Conservation (phyloP, 163 green algal genomes). For the Trebouxia gelatinosa region DNA sequence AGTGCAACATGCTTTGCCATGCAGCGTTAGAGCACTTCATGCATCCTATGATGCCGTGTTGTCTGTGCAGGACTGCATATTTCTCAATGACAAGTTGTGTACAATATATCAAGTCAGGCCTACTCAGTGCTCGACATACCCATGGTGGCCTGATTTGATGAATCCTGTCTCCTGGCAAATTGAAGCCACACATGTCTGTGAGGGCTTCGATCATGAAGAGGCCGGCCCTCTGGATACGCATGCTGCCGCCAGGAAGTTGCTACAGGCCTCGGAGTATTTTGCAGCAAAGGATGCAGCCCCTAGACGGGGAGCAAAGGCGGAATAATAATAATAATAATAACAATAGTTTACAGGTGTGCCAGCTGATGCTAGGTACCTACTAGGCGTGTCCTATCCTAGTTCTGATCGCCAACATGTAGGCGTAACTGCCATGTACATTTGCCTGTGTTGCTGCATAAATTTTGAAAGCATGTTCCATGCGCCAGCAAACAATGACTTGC, state of each 20-base stretch:
- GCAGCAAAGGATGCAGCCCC: too few relatives aligned
- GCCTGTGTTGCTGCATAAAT: too few relatives aligned
- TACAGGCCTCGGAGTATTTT: constrained; percentile 30
- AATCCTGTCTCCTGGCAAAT: constrained; percentile 46
- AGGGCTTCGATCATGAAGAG: constrained; percentile 68
- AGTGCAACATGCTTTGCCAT: too few relatives aligned
- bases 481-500: too few relatives aligned
- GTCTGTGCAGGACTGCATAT: constrained; percentile 51
- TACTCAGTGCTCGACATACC: constrained; percentile 54
- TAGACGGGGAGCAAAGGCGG: too few relatives aligned
- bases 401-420: too few relatives aligned
- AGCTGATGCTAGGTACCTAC: too few relatives aligned
- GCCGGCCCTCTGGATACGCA: constrained; percentile 46
- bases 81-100: constrained; percentile 59
- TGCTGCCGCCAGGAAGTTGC: constrained; percentile 48
- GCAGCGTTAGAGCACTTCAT: constrained; percentile 37
- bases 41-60: constrained; percentile 21
- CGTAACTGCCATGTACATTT: too few relatives aligned
- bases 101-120: constrained; percentile 56
- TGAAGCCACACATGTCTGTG: constrained; percentile 55
- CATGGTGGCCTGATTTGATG: constrained; percentile 69
- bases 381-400: too few relatives aligned
- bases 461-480: too few relatives aligned
- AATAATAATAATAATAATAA: too few relatives aligned
- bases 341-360: too few relatives aligned